Percentiles rank a stretch among this genome's conserved stretches.
Evolutionary conservation across 148 eudicot genomes (phyloP).

Genomic region (Euryodendron excelsum): DNA sequence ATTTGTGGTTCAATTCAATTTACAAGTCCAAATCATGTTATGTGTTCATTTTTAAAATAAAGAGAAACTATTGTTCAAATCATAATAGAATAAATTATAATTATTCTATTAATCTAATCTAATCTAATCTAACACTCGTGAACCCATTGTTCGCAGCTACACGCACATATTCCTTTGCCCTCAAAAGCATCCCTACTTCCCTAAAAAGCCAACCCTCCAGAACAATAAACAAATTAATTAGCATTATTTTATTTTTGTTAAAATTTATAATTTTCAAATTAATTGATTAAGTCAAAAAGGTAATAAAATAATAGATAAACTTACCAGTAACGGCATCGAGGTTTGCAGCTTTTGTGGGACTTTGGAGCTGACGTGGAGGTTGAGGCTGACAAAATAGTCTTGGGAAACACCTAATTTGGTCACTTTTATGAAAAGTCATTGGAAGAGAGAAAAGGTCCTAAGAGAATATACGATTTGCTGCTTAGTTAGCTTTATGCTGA

Average conservation of each 20-base stretch:
- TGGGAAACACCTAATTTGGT: slow-evolving; percentile 2
- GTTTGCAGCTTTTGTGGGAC: slow-evolving; percentile 7
- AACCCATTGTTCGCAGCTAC: not conserved
- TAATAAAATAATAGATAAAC: no score
- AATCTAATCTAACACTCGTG: no score
- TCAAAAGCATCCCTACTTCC: slow-evolving; percentile 1
- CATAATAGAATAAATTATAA: no score
- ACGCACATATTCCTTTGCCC: not conserved
- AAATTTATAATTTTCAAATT: not conserved
- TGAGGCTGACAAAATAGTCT: slow-evolving; percentile 7
- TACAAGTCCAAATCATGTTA: no score
- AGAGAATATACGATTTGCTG: not conserved
- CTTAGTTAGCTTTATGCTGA: no score
- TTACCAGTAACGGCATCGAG: no score
- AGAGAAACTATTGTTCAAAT: no score
- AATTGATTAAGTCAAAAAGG: not conserved
- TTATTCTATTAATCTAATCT: no score
- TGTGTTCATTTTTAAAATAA: no score
- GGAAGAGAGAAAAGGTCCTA: not conserved
- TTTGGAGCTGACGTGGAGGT: slow-evolving; percentile 7
- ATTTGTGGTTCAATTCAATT: no score
- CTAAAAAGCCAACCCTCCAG: slow-evolving; percentile 2
- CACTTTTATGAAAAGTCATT: not conserved
- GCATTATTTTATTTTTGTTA: not conserved
- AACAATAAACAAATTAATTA: not conserved